Conservation (phyloP, 345 rosid genomes). For the Camelina hispida region DNA sequence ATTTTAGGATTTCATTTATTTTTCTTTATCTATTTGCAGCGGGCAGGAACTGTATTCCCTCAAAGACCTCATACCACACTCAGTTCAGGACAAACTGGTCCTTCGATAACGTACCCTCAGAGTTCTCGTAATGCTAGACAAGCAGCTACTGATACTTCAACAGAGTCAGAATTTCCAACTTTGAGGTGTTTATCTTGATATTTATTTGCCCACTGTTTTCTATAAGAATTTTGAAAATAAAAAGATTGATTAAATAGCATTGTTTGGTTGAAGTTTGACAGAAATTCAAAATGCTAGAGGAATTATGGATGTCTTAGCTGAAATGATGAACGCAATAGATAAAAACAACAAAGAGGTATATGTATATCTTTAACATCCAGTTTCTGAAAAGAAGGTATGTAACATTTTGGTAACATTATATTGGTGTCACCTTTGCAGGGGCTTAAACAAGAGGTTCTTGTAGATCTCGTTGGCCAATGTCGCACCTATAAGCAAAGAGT, state of each 20-base stretch:
- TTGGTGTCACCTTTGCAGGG: constrained; percentile 52
- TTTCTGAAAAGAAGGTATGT: neutral
- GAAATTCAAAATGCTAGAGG: constrained; percentile 99
- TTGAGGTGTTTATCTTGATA: constrained; percentile 60
- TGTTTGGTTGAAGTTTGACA: constrained; percentile 64
- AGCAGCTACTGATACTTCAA: constrained; percentile 67
- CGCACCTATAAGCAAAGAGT: constrained; percentile 96
- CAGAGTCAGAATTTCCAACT: constrained; percentile 85
- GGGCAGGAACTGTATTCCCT: constrained; percentile 94
- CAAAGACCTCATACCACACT: constrained; percentile 71
- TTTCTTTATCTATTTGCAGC: constrained; percentile 55
- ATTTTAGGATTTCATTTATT: neutral
- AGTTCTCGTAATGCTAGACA: constrained; percentile 59
- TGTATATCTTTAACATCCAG: constrained; percentile 45
- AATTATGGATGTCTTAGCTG: constrained; percentile 93
- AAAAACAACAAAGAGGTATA: constrained; percentile 86
- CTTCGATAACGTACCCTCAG: constrained; percentile 64
- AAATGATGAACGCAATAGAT: constrained; percentile 91
- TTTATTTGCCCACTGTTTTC: neutral
- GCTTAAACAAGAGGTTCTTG: constrained; percentile 89
- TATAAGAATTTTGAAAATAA: neutral
- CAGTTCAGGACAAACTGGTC: constrained; percentile 78
- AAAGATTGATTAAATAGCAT: neutral
- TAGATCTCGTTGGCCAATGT: constrained; percentile 96
- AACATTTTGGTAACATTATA: neutral